phyloP scores from a whole-genome alignment of 306 rosid genomes.

The Argentina anserina region DNA sequence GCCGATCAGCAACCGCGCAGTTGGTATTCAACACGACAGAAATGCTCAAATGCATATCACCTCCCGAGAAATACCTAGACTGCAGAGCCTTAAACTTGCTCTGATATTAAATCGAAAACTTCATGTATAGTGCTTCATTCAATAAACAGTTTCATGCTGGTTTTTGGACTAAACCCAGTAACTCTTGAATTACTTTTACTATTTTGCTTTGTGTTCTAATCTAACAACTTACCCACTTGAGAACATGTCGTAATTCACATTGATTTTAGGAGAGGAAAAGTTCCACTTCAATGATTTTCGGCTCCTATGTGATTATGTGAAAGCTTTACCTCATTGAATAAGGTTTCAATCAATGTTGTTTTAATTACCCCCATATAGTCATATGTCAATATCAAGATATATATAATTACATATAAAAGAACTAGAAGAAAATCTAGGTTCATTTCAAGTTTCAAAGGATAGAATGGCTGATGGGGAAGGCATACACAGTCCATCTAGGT shows the following conservation, averaged over 20 bases:
- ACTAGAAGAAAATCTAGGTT: not conserved
- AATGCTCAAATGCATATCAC: too few relatives aligned
- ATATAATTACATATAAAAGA: too few relatives aligned
- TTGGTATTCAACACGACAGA: too few relatives aligned
- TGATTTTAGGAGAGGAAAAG: not conserved
- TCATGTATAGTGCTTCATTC: too few relatives aligned
- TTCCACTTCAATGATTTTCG: not conserved
- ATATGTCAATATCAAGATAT: not conserved
- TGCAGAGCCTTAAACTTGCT: too few relatives aligned
- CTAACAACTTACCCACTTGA: too few relatives aligned
- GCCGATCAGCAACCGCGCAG: too few relatives aligned
- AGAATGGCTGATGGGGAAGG: not conserved
- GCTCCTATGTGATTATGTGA: not conserved
- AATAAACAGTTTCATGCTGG: too few relatives aligned
- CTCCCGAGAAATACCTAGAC: too few relatives aligned
- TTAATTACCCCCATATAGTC: not conserved
- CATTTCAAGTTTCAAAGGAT: conserved; percentile 2
- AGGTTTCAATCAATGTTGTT: not conserved
- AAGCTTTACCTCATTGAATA: not conserved
- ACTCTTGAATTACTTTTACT: too few relatives aligned
- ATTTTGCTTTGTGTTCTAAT: too few relatives aligned
- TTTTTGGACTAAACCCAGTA: too few relatives aligned
- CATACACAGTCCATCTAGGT: not conserved
- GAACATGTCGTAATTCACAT: not conserved
- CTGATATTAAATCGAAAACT: not conserved